Base-by-base conservation (phyloP, 2,329 filamentous ascomycete species). In the Ascochyta koolunga region DNA sequence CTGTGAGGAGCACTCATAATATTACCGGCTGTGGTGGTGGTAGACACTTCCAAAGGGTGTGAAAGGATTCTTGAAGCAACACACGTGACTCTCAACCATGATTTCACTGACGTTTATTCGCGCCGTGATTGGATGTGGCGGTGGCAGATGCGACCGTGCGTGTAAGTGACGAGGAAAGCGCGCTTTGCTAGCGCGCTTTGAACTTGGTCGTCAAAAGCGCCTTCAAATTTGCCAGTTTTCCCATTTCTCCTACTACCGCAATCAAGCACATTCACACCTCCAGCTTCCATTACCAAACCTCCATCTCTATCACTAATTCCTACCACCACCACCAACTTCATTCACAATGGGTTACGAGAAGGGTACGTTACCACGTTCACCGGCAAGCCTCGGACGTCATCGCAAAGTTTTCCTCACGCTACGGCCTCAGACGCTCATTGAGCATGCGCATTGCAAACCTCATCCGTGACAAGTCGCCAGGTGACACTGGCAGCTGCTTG, bases 311-410 rank as follows among this genome's bases (percentile, higher is more conserved):
- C 60, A 58, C 58, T 57, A 54, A 45, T 39, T 48, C 33, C 40
- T 47, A 53, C 48, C 59, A 51, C 48, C 59, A 51, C 50, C 52
- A 45, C 61, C 41, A 59, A 55, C 36, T 61, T 56, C 60, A 60
- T 47, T 63, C 71, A 75, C 55, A 70, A 76, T 76, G 74, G 73
- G 72, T 69, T 72, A 73, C 69, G 71, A 72, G 63, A 49, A 62
- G 45, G 74, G 74, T 76, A 74, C 51, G 74, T 73, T 65, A 52
- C 50, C 54, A 46, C 56, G 36, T 45, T 41, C 56, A 6, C 13
- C 18, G 33, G 18, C 43, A 29, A 32, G 57, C 62, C 61, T 41
- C 61, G 61, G 61, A 72, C 66, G 71, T 68, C 69, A 71, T 70
- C 54, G 24, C 51, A 60, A 64, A 40, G 33, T 40, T 46, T 35